These are phyloP conservation scores for Cordyceps farinosa DNA, from an alignment of 2,329 filamentous ascomycete genomes.

Conservation along the genomic window DNA sequence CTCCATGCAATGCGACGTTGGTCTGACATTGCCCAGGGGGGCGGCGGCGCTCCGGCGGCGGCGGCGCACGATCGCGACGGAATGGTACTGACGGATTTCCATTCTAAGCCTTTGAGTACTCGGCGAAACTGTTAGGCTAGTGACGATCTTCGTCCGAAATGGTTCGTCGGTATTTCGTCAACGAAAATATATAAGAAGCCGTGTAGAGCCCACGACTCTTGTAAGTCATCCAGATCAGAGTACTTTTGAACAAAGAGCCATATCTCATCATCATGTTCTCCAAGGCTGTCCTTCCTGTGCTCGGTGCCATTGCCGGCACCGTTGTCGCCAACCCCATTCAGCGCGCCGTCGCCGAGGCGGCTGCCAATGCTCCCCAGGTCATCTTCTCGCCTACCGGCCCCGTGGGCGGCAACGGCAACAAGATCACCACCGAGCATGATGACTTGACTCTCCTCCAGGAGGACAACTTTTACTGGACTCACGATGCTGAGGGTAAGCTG, in stretches of 20 bases:
- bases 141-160: background rate
- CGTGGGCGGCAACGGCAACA: background rate
- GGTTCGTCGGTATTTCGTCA: background rate
- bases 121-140: background rate
- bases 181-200: slow-evolving; percentile 7
- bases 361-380: slow-evolving; percentile 10
- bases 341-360: slow-evolving; percentile 13
- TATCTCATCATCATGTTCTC: slow-evolving; percentile 13
- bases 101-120: background rate
- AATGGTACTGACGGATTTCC: slow-evolving; percentile 3
- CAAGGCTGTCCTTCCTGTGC: slow-evolving; percentile 10
- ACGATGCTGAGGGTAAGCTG: slow-evolving; percentile 3
- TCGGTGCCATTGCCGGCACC: slow-evolving; percentile 12
- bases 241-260: background rate
- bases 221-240: background rate
- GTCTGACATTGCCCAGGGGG: background rate
- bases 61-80: background rate
- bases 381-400: slow-evolving; percentile 11
- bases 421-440: background rate
- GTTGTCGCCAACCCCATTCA: slow-evolving; percentile 15
- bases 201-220: background rate
- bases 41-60: background rate
- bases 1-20: slow-evolving; percentile 17
- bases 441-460: slow-evolving; percentile 11
- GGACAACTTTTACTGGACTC: slow-evolving; percentile 17